These are phyloP conservation scores for Conticribra guillardii DNA, from an alignment of 108 stramenopile genomes.

Conservation along the genomic window DNA sequence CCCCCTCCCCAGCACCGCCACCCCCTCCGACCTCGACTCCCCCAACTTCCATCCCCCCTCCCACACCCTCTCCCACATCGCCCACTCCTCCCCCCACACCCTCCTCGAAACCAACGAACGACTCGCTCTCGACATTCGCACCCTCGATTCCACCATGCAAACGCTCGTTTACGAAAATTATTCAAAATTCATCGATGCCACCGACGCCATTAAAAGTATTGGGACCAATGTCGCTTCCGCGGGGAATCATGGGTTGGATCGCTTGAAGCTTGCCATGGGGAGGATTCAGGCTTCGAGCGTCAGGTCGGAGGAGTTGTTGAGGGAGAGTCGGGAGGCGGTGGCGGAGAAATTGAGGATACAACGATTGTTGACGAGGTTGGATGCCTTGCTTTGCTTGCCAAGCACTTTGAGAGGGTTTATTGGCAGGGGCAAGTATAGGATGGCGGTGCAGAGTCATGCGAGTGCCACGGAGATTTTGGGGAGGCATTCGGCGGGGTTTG, in stretches of 20 bases:
- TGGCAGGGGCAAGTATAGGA: slow-evolving; percentile 54
- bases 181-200: slow-evolving; percentile 97
- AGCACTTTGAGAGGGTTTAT: slow-evolving; percentile 67
- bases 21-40: slow-evolving; percentile 72
- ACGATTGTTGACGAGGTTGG: slow-evolving; percentile 77
- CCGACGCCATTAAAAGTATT: slow-evolving; percentile 93
- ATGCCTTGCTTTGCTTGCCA: slow-evolving; percentile 77
- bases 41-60: slow-evolving; percentile 63
- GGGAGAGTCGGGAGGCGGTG: slow-evolving; percentile 69
- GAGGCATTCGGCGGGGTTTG: slow-evolving; percentile 83
- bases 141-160: slow-evolving; percentile 96
- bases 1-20: slow-evolving; percentile 35
- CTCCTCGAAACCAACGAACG: slow-evolving; percentile 78
- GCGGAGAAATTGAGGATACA: slow-evolving; percentile 84
- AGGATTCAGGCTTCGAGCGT: slow-evolving; percentile 38
- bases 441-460: slow-evolving; percentile 65
- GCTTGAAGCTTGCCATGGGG: slow-evolving; percentile 55
- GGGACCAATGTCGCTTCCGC: slow-evolving; percentile 66
- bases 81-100: slow-evolving; percentile 49
- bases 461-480: slow-evolving; percentile 70
- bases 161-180: slow-evolving; percentile 99
- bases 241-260: slow-evolving; percentile 52
- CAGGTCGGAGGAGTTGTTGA: slow-evolving; percentile 59
- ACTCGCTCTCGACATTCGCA: slow-evolving; percentile 77
- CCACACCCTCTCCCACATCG: slow-evolving; percentile 68